Evolutionary conservation across 2,329 filamentous ascomycete genomes (phyloP).

Genomic region (Dryadomyces quercus-mongolicae): DNA sequence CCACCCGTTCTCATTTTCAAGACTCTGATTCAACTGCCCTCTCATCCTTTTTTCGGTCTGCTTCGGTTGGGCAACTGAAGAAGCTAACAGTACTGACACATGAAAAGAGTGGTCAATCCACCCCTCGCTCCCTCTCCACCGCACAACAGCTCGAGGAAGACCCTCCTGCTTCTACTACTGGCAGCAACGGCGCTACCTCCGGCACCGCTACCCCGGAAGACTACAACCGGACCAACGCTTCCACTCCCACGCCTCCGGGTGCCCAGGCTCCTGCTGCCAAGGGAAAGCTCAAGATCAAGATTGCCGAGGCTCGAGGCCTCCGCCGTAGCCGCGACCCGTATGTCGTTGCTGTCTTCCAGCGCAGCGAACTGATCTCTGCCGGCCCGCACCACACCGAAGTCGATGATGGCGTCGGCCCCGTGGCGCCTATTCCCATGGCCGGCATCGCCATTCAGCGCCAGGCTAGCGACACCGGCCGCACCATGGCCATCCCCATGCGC

Average conservation of each 20-base stretch:
- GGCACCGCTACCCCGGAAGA: slow-evolving; percentile 17
- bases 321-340: slow-evolving; percentile 81
- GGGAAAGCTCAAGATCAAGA: slow-evolving; percentile 82
- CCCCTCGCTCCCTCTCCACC: slow-evolving; percentile 73
- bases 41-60: slow-evolving; percentile 32
- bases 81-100: slow-evolving; percentile 78
- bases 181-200: slow-evolving; percentile 20
- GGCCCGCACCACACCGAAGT: slow-evolving; percentile 57
- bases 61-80: slow-evolving; percentile 57
- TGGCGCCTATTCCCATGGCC: slow-evolving; percentile 28
- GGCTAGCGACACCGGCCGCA: slow-evolving; percentile 68
- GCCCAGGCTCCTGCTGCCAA: slow-evolving; percentile 60
- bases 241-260: slow-evolving; percentile 38
- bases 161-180: slow-evolving; percentile 13
- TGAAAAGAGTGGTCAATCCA: slow-evolving; percentile 84
- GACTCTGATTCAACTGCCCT: slow-evolving; percentile 12
- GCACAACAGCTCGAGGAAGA: slow-evolving; percentile 40
- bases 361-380: slow-evolving; percentile 89
- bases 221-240: slow-evolving; percentile 31
- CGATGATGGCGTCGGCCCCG: slow-evolving; percentile 37
- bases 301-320: slow-evolving; percentile 73
- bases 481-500: slow-evolving; percentile 93
- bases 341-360: slow-evolving; percentile 91
- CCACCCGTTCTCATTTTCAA: slow-evolving; percentile 20
- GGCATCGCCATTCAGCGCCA: slow-evolving; percentile 48